Base-by-base conservation (phyloP, 2,329 filamentous ascomycete species). In the Aspergillus terreus region DNA sequence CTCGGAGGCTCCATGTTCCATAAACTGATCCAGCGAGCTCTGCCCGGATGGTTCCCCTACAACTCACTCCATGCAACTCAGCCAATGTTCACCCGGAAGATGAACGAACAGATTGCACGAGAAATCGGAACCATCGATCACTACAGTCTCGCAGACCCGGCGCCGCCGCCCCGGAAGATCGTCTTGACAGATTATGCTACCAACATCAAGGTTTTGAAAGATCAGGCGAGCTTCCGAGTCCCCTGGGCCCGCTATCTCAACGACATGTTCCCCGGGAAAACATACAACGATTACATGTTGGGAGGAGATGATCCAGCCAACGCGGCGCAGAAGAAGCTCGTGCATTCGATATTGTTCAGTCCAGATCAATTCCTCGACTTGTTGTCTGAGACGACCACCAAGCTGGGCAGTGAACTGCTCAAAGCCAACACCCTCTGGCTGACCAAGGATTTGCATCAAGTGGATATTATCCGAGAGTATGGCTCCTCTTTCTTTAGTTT, bases 1-100 rank as follows among this genome's bases (percentile, higher is more conserved):
- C 52, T 63, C 21, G 61, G 62, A 36, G 60, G 63, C 12, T 67
- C 63, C 19, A 58, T 67, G 43, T 63, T 68, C 41, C 60, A 68
- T 47, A 62, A 65, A 32, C 47, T 68, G 11, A 53, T 67, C 19
- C 63, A 66, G n/a, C 58, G 65, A 7, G 60, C 60, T 2, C 58
- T 68, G 21, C 65, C 65, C 3, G 62, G 56, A 9, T 61, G 59
- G 54, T 62, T 64, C 47, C 56, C 58, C 3, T 59, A 58, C 27
- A 59, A 68, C 48, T 66, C 63, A 1, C 55, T 68, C 45, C 58
- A 63, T 25, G 54, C 57, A 27, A 61, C 57, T 19, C 63, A 67
- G 33, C 65, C 65, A 0, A 64, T 68, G 55, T 65, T 62, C 21
- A 62, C 63, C 6, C 57, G 56, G 7, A 56, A 56, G 15, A 59